Conservation (phyloP, 805 yeast genomes). For the Metschnikowia proteae region DNA sequence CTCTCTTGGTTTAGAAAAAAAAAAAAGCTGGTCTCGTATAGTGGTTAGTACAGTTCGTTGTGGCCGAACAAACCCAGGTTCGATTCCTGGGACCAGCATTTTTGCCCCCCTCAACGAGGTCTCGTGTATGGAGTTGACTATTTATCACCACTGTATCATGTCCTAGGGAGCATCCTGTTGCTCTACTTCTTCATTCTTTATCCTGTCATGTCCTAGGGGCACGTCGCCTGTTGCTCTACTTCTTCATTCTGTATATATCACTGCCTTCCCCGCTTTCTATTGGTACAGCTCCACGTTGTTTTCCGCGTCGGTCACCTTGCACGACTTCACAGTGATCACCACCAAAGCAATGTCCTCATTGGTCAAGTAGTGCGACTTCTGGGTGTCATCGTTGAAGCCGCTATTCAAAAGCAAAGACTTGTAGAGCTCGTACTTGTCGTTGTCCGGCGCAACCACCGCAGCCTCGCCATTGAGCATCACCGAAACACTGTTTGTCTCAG, state of each 20-base stretch:
- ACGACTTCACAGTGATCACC: conserved; percentile 59
- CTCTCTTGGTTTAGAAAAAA: too few relatives aligned
- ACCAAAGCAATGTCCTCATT: conserved; percentile 61
- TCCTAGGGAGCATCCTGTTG: too few relatives aligned
- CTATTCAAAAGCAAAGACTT: conserved; percentile 57
- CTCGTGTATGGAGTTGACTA: too few relatives aligned
- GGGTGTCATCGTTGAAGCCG: conserved; percentile 67
- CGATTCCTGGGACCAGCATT: conserved; percentile 51
- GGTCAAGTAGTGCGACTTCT: conserved; percentile 43
- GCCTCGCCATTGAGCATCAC: conserved; percentile 80
- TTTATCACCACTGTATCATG: too few relatives aligned
- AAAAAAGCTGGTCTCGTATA: conserved; percentile 47
- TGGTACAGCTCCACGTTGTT: conserved; percentile 47
- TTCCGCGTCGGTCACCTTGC: conserved; percentile 76
- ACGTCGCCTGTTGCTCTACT: too few relatives aligned
- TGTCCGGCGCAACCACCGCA: conserved; percentile 39
- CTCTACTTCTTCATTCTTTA: too few relatives aligned
- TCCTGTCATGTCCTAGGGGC: too few relatives aligned
- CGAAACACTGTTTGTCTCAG: conserved; percentile 68
- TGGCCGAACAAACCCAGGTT: conserved; percentile 50
- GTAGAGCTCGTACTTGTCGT: conserved; percentile 55
- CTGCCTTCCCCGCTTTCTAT: background rate
- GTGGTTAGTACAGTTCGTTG: conserved; percentile 49
- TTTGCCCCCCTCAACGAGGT: background rate
- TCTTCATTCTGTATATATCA: too few relatives aligned